phyloP scores from a whole-genome alignment of 345 rosid genomes.

The Citrus medica region DNA sequence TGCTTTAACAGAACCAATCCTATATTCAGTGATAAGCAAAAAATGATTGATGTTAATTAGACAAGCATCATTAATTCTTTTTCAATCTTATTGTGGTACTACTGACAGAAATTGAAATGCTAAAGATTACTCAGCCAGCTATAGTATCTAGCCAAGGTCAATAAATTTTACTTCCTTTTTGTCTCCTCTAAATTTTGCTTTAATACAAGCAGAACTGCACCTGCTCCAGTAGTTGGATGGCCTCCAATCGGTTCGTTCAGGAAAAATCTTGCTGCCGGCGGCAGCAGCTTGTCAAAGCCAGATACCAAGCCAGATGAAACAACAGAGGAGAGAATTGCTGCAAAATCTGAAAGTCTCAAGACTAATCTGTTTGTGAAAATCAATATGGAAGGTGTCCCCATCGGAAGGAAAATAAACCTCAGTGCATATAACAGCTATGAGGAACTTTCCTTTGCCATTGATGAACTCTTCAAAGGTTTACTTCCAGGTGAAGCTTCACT shows the following conservation, averaged over 20 bases:
- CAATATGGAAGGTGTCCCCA: slow-evolving; percentile 48
- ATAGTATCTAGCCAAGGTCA: too few species aligned
- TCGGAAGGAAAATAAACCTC: slow-evolving; percentile 48
- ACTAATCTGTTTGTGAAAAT: slow-evolving; percentile 35
- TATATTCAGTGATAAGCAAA: background rate
- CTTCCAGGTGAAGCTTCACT: slow-evolving; percentile 28
- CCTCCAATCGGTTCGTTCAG: slow-evolving; percentile 46
- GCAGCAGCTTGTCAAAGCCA: slow-evolving; percentile 18
- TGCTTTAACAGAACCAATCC: background rate
- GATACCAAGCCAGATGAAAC: slow-evolving; percentile 6
- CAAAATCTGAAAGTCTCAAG: slow-evolving; percentile 6
- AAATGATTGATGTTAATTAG: too few species aligned
- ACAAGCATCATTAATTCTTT: too few species aligned
- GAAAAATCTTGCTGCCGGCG: slow-evolving; percentile 25
- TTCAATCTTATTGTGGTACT: too few species aligned
- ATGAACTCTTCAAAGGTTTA: slow-evolving; percentile 42
- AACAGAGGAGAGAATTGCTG: slow-evolving; percentile 8
- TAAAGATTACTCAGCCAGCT: too few species aligned
- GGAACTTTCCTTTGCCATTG: slow-evolving; percentile 39
- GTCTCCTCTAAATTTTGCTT: background rate
- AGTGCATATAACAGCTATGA: slow-evolving; percentile 41
- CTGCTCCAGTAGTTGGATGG: slow-evolving; percentile 39
- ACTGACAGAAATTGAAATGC: too few species aligned
- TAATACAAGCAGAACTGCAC: slow-evolving; percentile 25
- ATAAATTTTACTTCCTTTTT: background rate